These are phyloP conservation scores for Astragalus membranaceus DNA, from an alignment of 306 rosid genomes.

Conservation along the genomic window DNA sequence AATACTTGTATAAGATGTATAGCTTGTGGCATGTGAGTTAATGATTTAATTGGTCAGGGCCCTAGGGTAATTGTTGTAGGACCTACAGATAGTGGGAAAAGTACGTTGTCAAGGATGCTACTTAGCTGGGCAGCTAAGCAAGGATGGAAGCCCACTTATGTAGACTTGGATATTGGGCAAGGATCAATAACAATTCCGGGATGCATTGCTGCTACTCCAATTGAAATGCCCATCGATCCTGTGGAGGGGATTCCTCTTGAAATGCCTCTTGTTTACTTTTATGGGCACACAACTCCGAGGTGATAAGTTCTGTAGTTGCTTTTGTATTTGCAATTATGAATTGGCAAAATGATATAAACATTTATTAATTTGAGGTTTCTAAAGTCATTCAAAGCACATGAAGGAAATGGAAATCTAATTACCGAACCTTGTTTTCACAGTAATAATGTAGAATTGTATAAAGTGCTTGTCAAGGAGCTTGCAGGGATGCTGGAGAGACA, in stretches of 20 bases:
- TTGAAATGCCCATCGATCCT: slow-evolving; percentile 94
- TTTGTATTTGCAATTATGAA: neutral
- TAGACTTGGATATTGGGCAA: slow-evolving; percentile 95
- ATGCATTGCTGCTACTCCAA: slow-evolving; percentile 89
- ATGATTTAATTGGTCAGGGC: slow-evolving; percentile 49
- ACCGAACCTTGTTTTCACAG: slow-evolving; percentile 35
- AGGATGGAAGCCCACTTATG: slow-evolving; percentile 92
- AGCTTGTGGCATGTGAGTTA: slow-evolving; percentile 11
- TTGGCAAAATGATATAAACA: neutral
- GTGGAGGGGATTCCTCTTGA: slow-evolving; percentile 95
- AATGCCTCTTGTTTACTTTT: slow-evolving; percentile 87
- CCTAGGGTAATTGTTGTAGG: slow-evolving; percentile 97
- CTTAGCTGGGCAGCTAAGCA: slow-evolving; percentile 98
- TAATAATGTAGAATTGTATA: slow-evolving; percentile 78
- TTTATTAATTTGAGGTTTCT: neutral
- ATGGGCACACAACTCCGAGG: slow-evolving; percentile 88
- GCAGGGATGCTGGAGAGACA: slow-evolving; percentile 79
- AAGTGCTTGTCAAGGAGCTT: slow-evolving; percentile 87
- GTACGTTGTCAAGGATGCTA: slow-evolving; percentile 87
- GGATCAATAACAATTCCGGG: slow-evolving; percentile 94
- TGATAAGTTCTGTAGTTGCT: slow-evolving; percentile 13
- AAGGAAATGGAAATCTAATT: slow-evolving; percentile 16
- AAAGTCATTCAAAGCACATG: neutral
- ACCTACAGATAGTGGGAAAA: slow-evolving; percentile 87
- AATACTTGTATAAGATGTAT: neutral